Conservation (phyloP, 129 eudicot genomes). For the Erigeron canadensis region DNA sequence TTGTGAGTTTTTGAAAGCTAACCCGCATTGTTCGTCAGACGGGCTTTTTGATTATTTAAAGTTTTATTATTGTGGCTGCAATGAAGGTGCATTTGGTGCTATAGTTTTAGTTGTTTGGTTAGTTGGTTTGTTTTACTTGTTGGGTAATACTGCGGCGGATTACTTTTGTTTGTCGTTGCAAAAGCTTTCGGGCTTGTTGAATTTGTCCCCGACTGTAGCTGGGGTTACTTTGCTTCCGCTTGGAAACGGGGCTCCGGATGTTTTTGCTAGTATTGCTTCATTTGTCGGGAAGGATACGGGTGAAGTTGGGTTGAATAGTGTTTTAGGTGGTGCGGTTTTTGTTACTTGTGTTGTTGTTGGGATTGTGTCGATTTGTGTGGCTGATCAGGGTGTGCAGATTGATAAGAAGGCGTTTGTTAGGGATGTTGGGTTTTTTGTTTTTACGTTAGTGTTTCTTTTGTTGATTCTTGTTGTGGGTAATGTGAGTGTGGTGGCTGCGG, state of each 20-base stretch:
- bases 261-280: conserved; percentile 90
- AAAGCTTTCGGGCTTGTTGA: conserved; percentile 70
- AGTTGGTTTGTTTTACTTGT: conserved; percentile 78
- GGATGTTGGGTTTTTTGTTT: conserved; percentile 69
- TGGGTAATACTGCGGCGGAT: conserved; percentile 98
- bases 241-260: conserved; percentile 98
- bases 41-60: conserved; percentile 72
- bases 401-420: conserved; percentile 79
- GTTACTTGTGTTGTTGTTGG: conserved; percentile 95
- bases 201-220: conserved; percentile 87
- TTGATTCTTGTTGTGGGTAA: conserved; percentile 68
- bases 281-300: conserved; percentile 78
- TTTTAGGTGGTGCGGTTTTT: conserved; percentile 91
- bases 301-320: conserved; percentile 89
- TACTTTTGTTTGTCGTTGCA: conserved; percentile 92
- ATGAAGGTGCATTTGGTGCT: conserved; percentile 54
- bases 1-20: conserved; percentile 70
- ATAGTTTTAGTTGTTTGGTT: conserved; percentile 70
- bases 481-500: conserved; percentile 64
- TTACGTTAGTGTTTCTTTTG: conserved; percentile 55
- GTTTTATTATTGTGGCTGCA: conserved; percentile 79
- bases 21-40: conserved; percentile 66
- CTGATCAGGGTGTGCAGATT: conserved; percentile 58
- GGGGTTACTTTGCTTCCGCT: conserved; percentile 92
- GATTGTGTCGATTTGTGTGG: conserved; percentile 66